Evolutionary conservation across 2,329 filamentous ascomycete genomes (phyloP).

Genomic region (Talaromyces funiculosus): DNA sequence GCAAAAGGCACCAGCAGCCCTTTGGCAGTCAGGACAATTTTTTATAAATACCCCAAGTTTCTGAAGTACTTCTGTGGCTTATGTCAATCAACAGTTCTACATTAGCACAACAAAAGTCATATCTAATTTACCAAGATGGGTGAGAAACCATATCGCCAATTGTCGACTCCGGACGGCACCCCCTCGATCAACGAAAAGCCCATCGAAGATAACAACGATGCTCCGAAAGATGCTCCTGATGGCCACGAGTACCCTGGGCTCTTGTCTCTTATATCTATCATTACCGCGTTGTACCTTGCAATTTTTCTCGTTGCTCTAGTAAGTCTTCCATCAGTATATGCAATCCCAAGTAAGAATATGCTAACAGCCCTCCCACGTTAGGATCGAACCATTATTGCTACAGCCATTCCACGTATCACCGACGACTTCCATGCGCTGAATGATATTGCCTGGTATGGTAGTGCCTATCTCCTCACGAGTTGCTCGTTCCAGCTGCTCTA

Average conservation of each 20-base stretch:
- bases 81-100: background rate
- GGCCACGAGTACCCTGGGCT: slow-evolving; percentile 9
- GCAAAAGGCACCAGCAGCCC: background rate
- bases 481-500: slow-evolving; percentile 30
- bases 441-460: slow-evolving; percentile 35
- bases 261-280: slow-evolving; percentile 8
- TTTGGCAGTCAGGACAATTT: background rate
- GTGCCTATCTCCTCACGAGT: slow-evolving; percentile 40
- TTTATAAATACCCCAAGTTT: background rate
- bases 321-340: slow-evolving; percentile 4
- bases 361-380: background rate
- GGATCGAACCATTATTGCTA: slow-evolving; percentile 20
- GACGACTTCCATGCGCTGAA: slow-evolving; percentile 33
- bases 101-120: too few species aligned
- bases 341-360: background rate
- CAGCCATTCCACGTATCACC: slow-evolving; percentile 21
- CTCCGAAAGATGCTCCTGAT: background rate
- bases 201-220: background rate
- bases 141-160: background rate
- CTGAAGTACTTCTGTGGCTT: background rate
- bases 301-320: slow-evolving; percentile 26
- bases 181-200: background rate
- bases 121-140: background rate
- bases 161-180: background rate
- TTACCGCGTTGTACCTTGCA: slow-evolving; percentile 19